These are phyloP conservation scores for Solanum sejunctum DNA, from an alignment of 257 asterid species.

Conservation along the genomic window DNA sequence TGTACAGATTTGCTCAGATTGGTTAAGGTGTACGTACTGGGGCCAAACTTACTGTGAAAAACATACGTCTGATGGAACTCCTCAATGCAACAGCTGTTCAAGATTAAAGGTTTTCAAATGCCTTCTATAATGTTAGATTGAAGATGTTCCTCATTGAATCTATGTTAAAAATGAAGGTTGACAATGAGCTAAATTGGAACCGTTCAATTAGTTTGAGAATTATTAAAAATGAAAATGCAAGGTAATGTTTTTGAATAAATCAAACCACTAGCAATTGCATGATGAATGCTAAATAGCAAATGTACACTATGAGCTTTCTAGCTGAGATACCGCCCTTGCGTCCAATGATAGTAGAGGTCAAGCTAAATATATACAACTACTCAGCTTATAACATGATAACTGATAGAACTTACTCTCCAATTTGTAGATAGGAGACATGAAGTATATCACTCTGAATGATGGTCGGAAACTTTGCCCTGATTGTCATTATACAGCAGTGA, in stretches of 20 bases:
- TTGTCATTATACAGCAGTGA: background rate
- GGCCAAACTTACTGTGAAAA: background rate
- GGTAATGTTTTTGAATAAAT: background rate
- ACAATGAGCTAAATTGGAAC: background rate
- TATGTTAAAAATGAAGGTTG: background rate
- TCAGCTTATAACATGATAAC: background rate
- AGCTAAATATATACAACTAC: background rate
- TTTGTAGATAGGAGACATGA: background rate
- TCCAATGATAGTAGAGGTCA: background rate
- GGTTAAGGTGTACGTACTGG: background rate
- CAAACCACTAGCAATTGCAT: background rate
- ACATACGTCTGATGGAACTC: constrained; percentile 1
- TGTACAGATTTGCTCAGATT: background rate
- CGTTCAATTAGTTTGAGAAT: background rate
- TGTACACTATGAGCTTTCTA: background rate
- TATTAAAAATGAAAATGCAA: background rate
- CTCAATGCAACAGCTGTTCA: background rate
- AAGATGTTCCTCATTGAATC: background rate
- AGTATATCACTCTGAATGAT: background rate
- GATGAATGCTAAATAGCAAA: background rate
- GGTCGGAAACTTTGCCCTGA: constrained; percentile 1
- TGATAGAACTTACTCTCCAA: background rate
- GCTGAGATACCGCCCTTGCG: background rate
- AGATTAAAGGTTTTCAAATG: background rate
- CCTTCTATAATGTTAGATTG: background rate